Evolutionary conservation across 257 asterid species (phyloP), one percentile per base, ranked within the genome.

Genomic region (Gentiana macrophylla): DNA sequence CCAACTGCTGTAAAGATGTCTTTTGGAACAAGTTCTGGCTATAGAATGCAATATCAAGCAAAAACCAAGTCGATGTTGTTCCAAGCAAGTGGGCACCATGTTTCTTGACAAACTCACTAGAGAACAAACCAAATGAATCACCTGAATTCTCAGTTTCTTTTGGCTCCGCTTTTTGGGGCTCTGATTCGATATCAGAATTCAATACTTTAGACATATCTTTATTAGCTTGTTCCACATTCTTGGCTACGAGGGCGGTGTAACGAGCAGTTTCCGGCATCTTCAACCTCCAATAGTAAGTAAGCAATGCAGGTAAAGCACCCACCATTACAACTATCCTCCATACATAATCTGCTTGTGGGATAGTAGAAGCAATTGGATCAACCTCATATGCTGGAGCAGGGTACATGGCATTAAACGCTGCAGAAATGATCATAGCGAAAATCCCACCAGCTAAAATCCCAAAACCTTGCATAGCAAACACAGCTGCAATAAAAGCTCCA

Each of bases 181-280:
- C 79, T 0, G 73, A 51, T 32, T 73, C 78, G 35, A 81, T 66
- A 1, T 81, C 86, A 4, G 62, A 56, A 0, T 79, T 65, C 66
- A 81, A 47, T 2, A 81, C 81, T 60, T 74, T 81, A 0, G 85
- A 72, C 89, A 81, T 81, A 54, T 81, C 86, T 2, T 77, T 67
- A 0, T 81, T 76, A 1, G 89, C 89, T 62, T 81, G 70, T 60
- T 76, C 41, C 13, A 71, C 35, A 43, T 81, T 71, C 24, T 79
- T 79, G 34, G 89, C 89, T 6, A 81, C 89, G 1, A 81, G 69
- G 43, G 89, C 89, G 0, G 85, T 81, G 79, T 73, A 81, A 7
- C 89, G 80, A 2, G 89, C 85, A 24, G 89, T 81, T 52, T 81
- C 89, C 0, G 84, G 89, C 89, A 81, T 80, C 74, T 80, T 80